Base-by-base conservation (phyloP, 495 filamentous ascomycete species). In the Hypoxylon subgilvum region DNA sequence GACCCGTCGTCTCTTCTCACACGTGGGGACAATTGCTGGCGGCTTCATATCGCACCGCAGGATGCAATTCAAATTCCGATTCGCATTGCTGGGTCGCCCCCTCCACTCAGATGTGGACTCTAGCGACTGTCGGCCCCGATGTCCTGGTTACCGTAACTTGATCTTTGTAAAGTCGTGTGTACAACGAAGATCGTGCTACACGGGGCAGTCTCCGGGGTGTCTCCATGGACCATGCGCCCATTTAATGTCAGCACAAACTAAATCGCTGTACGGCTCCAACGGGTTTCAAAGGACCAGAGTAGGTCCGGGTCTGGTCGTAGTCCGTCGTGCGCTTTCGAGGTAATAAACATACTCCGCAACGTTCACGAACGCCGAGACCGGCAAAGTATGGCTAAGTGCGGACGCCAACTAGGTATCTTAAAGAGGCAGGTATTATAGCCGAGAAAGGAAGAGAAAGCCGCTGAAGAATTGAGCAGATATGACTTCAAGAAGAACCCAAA, bases 181-280 rank as follows among this genome's bases (percentile, higher is more conserved):
- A 40, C 21, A 49, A n/a, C n/a, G 39, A 54, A 50, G 45, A 61
- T 61, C 58, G 58, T 61, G 40, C 39, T 43, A 56, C 51, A n/a
- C n/a, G n/a, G n/a, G n/a, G n/a, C n/a, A n/a, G n/a, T n/a, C n/a
- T n/a, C n/a, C n/a, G n/a, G n/a, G n/a, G n/a, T n/a, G n/a, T n/a
- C n/a, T n/a, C n/a, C n/a, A n/a, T n/a, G n/a, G n/a, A n/a, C n/a
- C n/a, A n/a, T n/a, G n/a, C n/a, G n/a, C n/a, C n/a, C n/a, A n/a
- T n/a, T n/a, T n/a, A n/a, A n/a, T n/a, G n/a, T n/a, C n/a, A n/a
- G n/a, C n/a, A n/a, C n/a, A n/a, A n/a, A n/a, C n/a, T n/a, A n/a
- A n/a, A n/a, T n/a, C n/a, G n/a, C n/a, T n/a, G n/a, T n/a, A n/a
- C n/a, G n/a, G n/a, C n/a, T n/a, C n/a, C n/a, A n/a, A n/a, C n/a